phyloP scores from a whole-genome alignment of 2,329 filamentous ascomycete species.

The Diplodia intermedia region DNA sequence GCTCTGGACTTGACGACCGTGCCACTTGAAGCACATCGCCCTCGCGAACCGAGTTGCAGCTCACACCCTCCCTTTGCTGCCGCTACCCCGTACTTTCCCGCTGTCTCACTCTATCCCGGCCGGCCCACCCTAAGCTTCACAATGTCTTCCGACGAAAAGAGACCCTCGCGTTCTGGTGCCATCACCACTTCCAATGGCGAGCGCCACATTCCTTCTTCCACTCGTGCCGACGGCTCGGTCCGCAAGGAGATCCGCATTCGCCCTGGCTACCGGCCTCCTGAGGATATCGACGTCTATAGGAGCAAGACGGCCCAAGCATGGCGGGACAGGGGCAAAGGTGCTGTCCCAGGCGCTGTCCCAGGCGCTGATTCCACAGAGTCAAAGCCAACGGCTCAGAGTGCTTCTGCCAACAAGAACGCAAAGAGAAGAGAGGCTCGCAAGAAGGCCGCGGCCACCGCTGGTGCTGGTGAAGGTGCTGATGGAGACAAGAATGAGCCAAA shows the following conservation, averaged over 20 bases:
- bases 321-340: constrained; percentile 73
- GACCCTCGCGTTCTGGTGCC: constrained; percentile 58
- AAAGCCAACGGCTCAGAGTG: constrained; percentile 59
- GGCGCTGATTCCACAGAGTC: constrained; percentile 48
- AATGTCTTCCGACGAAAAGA: constrained; percentile 40
- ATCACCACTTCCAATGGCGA: constrained; percentile 77
- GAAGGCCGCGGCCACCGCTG: constrained; percentile 58
- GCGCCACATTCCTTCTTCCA: constrained; percentile 86
- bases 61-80: neutral
- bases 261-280: constrained; percentile 90
- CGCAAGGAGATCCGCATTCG: constrained; percentile 93
- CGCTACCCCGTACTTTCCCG: constrained; percentile 12
- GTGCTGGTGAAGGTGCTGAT: constrained; percentile 35
- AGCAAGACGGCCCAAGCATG: constrained; percentile 87
- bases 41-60: neutral
- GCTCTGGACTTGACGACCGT: constrained; percentile 2
- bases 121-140: constrained; percentile 10
- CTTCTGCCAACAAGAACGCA: constrained; percentile 78
- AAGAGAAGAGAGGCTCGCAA: constrained; percentile 75
- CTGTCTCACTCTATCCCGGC: constrained; percentile 13
- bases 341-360: constrained; percentile 75
- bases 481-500: constrained; percentile 38
- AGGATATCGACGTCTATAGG: constrained; percentile 96
- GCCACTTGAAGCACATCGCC: neutral
- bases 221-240: constrained; percentile 86